Percentiles rank a stretch among this genome's conserved stretches.
Conservation (phyloP, 441 rosid genomes). For the Syzygium malaccense region DNA sequence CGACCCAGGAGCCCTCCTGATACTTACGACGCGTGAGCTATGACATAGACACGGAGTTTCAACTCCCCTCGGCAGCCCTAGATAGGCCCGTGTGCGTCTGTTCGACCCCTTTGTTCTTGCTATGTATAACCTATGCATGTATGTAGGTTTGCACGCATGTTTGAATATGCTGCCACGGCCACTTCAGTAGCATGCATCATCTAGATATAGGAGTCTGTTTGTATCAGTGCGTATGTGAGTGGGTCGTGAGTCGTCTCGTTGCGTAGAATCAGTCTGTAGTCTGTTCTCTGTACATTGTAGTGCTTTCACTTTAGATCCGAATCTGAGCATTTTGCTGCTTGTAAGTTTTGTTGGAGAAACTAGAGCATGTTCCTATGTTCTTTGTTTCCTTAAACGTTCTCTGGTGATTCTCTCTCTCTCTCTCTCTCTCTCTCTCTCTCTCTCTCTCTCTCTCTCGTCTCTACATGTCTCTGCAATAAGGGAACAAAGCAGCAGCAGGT, state of each 20-base stretch:
- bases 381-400: neutral
- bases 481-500: neutral
- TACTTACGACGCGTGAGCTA: neutral
- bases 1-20: neutral
- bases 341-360: neutral
- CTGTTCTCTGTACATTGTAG: neutral
- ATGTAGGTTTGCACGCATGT: neutral
- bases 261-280: neutral
- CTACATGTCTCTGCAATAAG: neutral
- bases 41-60: neutral
- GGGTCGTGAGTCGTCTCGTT: neutral
- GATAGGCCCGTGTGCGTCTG: neutral
- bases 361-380: neutral
- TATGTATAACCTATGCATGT: neutral
- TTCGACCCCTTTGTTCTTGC: neutral
- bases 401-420: neutral
- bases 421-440: neutral
- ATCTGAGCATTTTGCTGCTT: neutral
- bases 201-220: neutral
- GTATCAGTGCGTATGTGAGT: neutral
- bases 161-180: neutral
- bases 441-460: neutral
- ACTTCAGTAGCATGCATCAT: neutral
- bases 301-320: neutral
- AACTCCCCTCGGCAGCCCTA: neutral